phyloP scores from a whole-genome alignment of 2,329 filamentous ascomycete genomes.

The Ceratocystis cacaofunesta region DNA sequence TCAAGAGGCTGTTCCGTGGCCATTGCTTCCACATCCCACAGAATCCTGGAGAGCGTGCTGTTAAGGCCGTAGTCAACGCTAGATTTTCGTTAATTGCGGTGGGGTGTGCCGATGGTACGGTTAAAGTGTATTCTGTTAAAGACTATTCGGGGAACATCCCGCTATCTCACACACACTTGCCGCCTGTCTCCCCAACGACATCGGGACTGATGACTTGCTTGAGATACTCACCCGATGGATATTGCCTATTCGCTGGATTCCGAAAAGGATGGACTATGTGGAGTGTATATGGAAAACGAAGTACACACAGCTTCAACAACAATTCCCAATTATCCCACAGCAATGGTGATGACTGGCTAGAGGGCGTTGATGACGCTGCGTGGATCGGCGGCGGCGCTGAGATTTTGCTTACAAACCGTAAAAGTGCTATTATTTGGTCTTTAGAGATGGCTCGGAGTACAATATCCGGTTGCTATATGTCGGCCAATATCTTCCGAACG shows the following conservation, averaged over 20 bases:
- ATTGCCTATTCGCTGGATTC: conserved; percentile 88
- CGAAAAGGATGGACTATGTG: conserved; percentile 87
- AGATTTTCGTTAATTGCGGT: conserved; percentile 87
- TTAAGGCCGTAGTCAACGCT: conserved; percentile 75
- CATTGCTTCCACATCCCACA: conserved; percentile 76
- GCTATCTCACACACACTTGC: conserved; percentile 60
- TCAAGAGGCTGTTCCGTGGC: conserved; percentile 65
- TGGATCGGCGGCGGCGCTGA: conserved; percentile 86
- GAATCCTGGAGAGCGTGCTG: conserved; percentile 43
- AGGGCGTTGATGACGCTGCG: conserved; percentile 57
- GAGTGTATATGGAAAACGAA: conserved; percentile 91
- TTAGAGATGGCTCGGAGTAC: conserved; percentile 89
- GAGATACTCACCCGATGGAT: conserved; percentile 85
- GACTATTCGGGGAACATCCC: conserved; percentile 92
- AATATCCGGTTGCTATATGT: conserved; percentile 80
- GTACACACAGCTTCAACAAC: conserved; percentile 66
- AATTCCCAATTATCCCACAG: conserved; percentile 47
- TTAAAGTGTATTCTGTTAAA: conserved; percentile 80
- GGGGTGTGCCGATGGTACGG: conserved; percentile 61
- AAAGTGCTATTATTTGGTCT: conserved; percentile 67
- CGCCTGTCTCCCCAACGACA: conserved; percentile 50
- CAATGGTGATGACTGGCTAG: conserved; percentile 75
- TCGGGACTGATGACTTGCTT: conserved; percentile 62
- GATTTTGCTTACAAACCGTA: conserved; percentile 55
- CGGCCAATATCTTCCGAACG: conserved; percentile 78